Percentiles rank a stretch among this genome's conserved stretches.
phyloP scores from a whole-genome alignment of 2,329 filamentous ascomycete genomes.

The Cladosporium sp. region DNA sequence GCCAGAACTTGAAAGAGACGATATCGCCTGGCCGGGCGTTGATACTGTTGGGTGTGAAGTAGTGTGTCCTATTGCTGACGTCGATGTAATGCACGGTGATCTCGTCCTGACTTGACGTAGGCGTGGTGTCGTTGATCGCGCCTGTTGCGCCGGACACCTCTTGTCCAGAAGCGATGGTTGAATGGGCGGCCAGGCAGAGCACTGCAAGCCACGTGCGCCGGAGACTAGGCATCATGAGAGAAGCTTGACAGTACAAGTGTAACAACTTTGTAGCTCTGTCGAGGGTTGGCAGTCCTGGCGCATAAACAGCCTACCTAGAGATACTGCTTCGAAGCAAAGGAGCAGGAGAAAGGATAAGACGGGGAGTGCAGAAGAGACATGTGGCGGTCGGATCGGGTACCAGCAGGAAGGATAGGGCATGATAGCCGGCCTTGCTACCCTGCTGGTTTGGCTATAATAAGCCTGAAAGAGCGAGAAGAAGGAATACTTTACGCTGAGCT shows the following conservation, averaged over 20 bases:
- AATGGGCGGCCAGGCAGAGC: background rate
- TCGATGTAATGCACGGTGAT: conserved; percentile 31
- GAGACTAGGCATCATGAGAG: background rate
- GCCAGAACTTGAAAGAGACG: conserved; percentile 40
- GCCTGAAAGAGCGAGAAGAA: background rate
- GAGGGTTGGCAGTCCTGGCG: background rate
- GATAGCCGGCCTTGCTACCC: background rate
- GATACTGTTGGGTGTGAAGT: conserved; percentile 35
- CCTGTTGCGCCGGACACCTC: conserved; percentile 9
- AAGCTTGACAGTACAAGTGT: background rate
- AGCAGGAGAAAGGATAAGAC: background rate
- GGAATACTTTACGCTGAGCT: background rate
- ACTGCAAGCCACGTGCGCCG: background rate
- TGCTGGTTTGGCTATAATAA: conserved; percentile 1
- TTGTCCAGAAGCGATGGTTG: background rate
- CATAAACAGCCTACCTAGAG: background rate
- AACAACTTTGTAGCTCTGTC: background rate
- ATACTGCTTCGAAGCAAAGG: background rate
- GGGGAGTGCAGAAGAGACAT: conserved; percentile 4
- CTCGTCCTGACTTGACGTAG: conserved; percentile 16
- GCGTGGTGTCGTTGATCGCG: conserved; percentile 13
- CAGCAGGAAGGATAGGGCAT: background rate
- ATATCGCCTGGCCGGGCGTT: conserved; percentile 38
- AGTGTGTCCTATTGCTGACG: conserved; percentile 34
- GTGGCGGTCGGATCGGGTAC: background rate